phyloP scores from a whole-genome alignment of 106 monocot species.

The Dioscorea dumetorum region DNA sequence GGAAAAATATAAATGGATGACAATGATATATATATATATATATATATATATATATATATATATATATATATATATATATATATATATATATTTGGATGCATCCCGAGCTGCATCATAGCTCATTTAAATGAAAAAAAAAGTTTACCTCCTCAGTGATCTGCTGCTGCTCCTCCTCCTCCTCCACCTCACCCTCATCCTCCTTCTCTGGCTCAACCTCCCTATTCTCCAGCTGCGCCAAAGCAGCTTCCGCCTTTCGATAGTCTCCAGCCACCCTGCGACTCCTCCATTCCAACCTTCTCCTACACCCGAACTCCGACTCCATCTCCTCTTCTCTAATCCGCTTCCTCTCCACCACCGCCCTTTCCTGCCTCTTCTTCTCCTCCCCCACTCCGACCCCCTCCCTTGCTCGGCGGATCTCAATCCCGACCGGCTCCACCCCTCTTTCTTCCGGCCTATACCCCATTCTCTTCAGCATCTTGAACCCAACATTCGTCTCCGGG shows the following conservation, averaged over 20 bases:
- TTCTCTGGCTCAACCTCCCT: constrained; percentile 41
- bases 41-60: too few relatives aligned
- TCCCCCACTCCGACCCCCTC: constrained; percentile 71
- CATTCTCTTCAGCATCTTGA: constrained; percentile 83
- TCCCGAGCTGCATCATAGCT: too few relatives aligned
- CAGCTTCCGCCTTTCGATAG: constrained; percentile 73
- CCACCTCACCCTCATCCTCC: constrained; percentile 31
- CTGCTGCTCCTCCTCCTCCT: constrained; percentile 53
- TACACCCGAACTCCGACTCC: constrained; percentile 56
- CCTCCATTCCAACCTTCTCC: constrained; percentile 73
- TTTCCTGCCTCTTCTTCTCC: constrained; percentile 43
- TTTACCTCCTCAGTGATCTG: constrained; percentile 76
- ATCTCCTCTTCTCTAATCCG: constrained; percentile 40
- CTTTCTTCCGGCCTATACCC: constrained; percentile 65
- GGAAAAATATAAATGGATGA: neutral
- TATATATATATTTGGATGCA: too few relatives aligned
- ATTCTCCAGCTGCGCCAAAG: constrained; percentile 82
- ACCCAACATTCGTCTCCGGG: constrained; percentile 76
- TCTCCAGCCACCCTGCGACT: constrained; percentile 41
- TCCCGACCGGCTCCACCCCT: constrained; percentile 48
- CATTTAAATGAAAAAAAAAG: neutral
- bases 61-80: too few relatives aligned
- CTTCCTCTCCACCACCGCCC: constrained; percentile 40
- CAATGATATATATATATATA: too few relatives aligned
- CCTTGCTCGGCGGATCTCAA: constrained; percentile 76